A percentile compares a stretch with the other conserved stretches of the same genome.
phyloP scores from a whole-genome alignment of 208 protist species.

The Acanthamoeba triangularis region DNA sequence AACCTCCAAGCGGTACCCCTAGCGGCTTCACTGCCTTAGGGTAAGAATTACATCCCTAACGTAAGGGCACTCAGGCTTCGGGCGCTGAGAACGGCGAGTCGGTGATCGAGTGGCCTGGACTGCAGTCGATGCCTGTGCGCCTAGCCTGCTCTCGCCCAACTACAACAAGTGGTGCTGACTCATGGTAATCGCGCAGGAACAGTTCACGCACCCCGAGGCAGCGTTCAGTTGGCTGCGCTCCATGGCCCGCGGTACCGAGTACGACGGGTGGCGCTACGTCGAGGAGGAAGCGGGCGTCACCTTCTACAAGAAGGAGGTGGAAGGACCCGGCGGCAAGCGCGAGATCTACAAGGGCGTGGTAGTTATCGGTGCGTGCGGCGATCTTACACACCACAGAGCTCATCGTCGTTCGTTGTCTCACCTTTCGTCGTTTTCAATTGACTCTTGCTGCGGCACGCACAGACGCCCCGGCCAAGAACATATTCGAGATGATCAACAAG shows the following conservation, averaged over 20 bases:
- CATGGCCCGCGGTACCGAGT: slow-evolving; percentile 10
- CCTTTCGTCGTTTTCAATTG: neutral
- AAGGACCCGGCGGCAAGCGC: slow-evolving; percentile 13
- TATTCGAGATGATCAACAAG: slow-evolving; percentile 19
- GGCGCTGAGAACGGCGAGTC: neutral
- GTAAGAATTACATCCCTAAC: neutral
- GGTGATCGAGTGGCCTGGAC: neutral
- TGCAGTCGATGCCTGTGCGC: neutral
- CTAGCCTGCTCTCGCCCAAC: neutral
- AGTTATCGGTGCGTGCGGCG: slow-evolving; percentile 17
- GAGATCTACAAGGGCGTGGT: slow-evolving; percentile 44
- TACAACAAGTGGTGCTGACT: neutral
- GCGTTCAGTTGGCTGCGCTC: slow-evolving; percentile 36
- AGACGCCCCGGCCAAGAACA: slow-evolving; percentile 53
- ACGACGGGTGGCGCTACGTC: slow-evolving; percentile 59
- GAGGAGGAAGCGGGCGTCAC: slow-evolving; percentile 33
- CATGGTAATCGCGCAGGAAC: neutral
- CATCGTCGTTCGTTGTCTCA: neutral
- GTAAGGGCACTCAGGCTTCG: neutral
- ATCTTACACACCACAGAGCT: neutral
- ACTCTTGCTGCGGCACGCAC: neutral
- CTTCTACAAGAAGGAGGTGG: slow-evolving; percentile 43
- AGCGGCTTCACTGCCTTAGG: neutral
- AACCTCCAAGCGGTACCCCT: neutral
- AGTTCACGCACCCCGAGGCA: slow-evolving; percentile 23